Conservation (phyloP, 2,329 filamentous ascomycete species). For the Clarireedia sp. region DNA sequence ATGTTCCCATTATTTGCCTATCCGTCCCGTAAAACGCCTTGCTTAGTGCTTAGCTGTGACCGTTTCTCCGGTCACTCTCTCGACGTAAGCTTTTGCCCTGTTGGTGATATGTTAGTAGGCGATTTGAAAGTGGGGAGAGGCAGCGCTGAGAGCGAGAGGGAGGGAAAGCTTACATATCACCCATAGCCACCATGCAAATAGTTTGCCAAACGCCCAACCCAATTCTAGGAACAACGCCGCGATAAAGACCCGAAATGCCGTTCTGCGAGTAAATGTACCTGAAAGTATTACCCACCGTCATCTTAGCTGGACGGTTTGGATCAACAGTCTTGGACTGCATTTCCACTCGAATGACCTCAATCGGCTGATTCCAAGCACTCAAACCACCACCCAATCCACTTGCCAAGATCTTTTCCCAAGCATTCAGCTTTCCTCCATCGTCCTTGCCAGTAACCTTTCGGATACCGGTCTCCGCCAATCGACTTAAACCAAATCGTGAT, state of each 20-base stretch:
- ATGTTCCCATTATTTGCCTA: neutral
- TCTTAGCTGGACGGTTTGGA: conserved; percentile 96
- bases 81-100: conserved; percentile 60
- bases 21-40: conserved; percentile 26
- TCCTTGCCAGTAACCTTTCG: conserved; percentile 71
- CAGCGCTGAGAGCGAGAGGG: neutral
- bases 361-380: conserved; percentile 98
- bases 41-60: conserved; percentile 61
- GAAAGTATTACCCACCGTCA: conserved; percentile 84
- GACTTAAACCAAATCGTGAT: conserved; percentile 85
- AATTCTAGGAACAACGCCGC: conserved; percentile 88
- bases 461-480: conserved; percentile 85
- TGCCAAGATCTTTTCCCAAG: conserved; percentile 81
- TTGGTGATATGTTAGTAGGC: conserved; percentile 27
- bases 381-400: conserved; percentile 85
- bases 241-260: conserved; percentile 87
- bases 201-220: conserved; percentile 98
- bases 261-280: conserved; percentile 87
- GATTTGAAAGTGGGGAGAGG: neutral
- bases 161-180: conserved; percentile 70
- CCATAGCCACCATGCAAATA: conserved; percentile 98
- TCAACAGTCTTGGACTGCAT: conserved; percentile 99
- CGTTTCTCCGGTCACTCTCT: conserved; percentile 55
- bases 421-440: conserved; percentile 66
- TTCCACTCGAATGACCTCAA: conserved; percentile 98